Evolutionary conservation across 306 rosid genomes (phyloP).

Genomic region (Malus fusca): DNA sequence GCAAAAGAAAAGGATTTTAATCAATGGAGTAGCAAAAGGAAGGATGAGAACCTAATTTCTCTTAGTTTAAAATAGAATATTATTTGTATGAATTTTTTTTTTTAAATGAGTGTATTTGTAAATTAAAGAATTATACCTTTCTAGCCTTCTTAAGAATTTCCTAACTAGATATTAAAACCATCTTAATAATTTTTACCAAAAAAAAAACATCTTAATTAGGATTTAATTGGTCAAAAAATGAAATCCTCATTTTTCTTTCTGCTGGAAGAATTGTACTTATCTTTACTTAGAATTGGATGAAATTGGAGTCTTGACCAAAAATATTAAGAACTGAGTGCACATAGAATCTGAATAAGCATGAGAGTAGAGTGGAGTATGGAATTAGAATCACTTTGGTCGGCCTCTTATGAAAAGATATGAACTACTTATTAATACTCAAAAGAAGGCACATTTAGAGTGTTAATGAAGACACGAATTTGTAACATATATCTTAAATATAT

Average conservation of each 20-base stretch:
- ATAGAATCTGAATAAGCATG: slow-evolving; percentile 36
- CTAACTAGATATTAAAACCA: neutral
- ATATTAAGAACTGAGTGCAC: slow-evolving; percentile 14
- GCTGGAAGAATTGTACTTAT: no score
- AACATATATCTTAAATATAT: slow-evolving; percentile 8
- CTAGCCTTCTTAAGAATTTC: neutral
- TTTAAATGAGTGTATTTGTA: neutral
- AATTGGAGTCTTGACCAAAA: neutral
- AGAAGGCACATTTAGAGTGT: slow-evolving; percentile 36
- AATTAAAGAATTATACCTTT: no score
- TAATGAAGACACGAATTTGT: slow-evolving; percentile 45
- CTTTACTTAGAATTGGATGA: neutral
- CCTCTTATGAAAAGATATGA: slow-evolving; percentile 53
- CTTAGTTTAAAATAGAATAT: no score
- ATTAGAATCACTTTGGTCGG: slow-evolving; percentile 92
- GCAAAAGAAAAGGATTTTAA: no score
- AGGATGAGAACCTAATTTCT: no score
- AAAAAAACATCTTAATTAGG: neutral
- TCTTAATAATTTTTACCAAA: no score
- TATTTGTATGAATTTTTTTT: neutral
- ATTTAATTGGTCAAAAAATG: neutral
- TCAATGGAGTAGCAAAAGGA: no score
- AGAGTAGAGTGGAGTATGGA: slow-evolving; percentile 72
- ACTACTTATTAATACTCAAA: slow-evolving; percentile 21
- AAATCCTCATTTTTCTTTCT: no score